Conservation (phyloP, 306 rosid species). For the peach (Prunus persica) region Prunus_persica_NCBIv2 NC_034011.1:26911501-26912000, state of each 20-base stretch:
- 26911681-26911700: constrained; percentile 72
- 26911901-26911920: neutral
- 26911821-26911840: constrained; percentile 48
- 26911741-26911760: neutral
- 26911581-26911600: constrained; percentile 72
- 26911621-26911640: constrained; percentile 78
- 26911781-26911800: neutral
- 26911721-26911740: neutral
- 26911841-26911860: constrained; percentile 36
- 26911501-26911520: constrained; percentile 75
- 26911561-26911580: constrained; percentile 78
- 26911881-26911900: neutral
- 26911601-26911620: constrained; percentile 80
- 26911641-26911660: constrained; percentile 79
- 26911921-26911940: neutral
- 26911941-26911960: too few relatives aligned
- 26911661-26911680: constrained; percentile 81
- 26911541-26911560: constrained; percentile 77
- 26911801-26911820: too few relatives aligned
- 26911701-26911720: constrained; percentile 32
- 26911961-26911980: neutral
- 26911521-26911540: constrained; percentile 79
- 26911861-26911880: constrained; percentile 53
- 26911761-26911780: neutral
- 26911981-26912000: neutral